A percentile compares a stretch with the other conserved stretches of the same genome.
These are phyloP conservation scores for Amanita rubescens DNA, from an alignment of 768 basidiomycete genomes.

Conservation along the genomic window DNA sequence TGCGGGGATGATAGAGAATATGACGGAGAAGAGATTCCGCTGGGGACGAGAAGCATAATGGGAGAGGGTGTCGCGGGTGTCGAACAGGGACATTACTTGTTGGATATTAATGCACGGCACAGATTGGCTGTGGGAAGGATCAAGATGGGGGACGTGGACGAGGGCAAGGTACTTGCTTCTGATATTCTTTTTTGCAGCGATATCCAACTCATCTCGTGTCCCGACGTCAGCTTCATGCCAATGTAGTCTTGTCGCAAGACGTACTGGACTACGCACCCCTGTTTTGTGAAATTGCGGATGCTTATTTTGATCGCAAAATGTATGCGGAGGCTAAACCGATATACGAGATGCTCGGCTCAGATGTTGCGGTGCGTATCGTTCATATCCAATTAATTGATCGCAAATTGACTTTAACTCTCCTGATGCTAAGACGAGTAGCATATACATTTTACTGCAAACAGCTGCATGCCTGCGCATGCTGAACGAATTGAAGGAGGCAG, in stretches of 20 bases:
- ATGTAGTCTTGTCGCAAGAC: constrained; percentile 63
- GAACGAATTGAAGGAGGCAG: constrained; percentile 68
- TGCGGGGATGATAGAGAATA: constrained; percentile 88
- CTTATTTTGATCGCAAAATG: constrained; percentile 68
- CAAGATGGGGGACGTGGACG: constrained; percentile 68
- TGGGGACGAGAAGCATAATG: constrained; percentile 18
- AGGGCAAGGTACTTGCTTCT: constrained; percentile 60
- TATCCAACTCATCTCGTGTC: background rate
- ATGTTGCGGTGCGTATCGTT: constrained; percentile 51
- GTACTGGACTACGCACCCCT: constrained; percentile 69
- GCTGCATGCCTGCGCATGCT: constrained; percentile 76
- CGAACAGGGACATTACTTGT: constrained; percentile 47
- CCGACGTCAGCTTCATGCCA: constrained; percentile 60
- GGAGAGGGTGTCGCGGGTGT: constrained; percentile 29
- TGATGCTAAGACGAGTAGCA: constrained; percentile 78
- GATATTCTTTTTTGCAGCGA: background rate
- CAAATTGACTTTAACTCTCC: background rate
- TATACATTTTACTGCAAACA: constrained; percentile 67
- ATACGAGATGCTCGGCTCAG: constrained; percentile 70
- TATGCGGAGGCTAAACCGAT: constrained; percentile 75
- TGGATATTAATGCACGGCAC: constrained; percentile 77
- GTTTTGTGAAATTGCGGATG: constrained; percentile 81
- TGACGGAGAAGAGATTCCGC: constrained; percentile 38
- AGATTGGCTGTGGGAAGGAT: constrained; percentile 78
- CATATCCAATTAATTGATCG: background rate